These are phyloP conservation scores for Filobasidium floriforme DNA, from an alignment of 768 basidiomycete genomes.

Conservation along the genomic window DNA sequence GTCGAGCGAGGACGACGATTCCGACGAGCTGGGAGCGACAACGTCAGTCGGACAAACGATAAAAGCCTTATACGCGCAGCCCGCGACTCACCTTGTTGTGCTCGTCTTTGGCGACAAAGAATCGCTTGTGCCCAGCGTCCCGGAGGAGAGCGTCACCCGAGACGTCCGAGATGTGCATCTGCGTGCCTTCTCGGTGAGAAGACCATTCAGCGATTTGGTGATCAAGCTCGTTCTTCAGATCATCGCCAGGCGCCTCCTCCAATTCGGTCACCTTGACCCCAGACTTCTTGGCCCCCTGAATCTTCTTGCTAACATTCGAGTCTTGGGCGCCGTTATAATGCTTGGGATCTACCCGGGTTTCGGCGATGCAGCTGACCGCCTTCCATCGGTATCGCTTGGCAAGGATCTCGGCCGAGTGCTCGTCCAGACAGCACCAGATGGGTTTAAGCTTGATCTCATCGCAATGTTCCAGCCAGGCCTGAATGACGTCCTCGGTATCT, in stretches of 20 bases:
- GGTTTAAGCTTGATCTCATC: slow-evolving; percentile 50
- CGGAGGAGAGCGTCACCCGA: slow-evolving; percentile 25
- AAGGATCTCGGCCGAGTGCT: slow-evolving; percentile 53
- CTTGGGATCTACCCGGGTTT: slow-evolving; percentile 52
- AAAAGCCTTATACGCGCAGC: neutral
- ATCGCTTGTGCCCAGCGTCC: slow-evolving; percentile 54
- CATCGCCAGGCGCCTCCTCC: slow-evolving; percentile 48
- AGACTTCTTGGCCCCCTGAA: slow-evolving; percentile 52
- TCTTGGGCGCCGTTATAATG: slow-evolving; percentile 51
- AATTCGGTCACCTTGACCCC: slow-evolving; percentile 45
- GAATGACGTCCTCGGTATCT: slow-evolving; percentile 49
- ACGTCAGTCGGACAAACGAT: neutral
- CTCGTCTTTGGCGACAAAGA: slow-evolving; percentile 53
- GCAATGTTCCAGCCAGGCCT: slow-evolving; percentile 50
- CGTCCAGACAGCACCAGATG: slow-evolving; percentile 58
- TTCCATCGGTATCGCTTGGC: slow-evolving; percentile 53
- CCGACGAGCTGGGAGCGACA: slow-evolving; percentile 46
- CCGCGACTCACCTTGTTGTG: slow-evolving; percentile 38
- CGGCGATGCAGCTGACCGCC: slow-evolving; percentile 58
- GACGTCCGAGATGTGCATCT: slow-evolving; percentile 52
- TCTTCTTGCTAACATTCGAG: slow-evolving; percentile 58
- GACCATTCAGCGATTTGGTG: slow-evolving; percentile 57
- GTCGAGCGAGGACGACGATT: slow-evolving; percentile 52
- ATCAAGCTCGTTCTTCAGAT: slow-evolving; percentile 51
- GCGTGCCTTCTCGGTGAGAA: slow-evolving; percentile 52